Evolutionary conservation across 495 filamentous ascomycete genomes (phyloP).

Genomic region (Antarctomyces pellizariae): DNA sequence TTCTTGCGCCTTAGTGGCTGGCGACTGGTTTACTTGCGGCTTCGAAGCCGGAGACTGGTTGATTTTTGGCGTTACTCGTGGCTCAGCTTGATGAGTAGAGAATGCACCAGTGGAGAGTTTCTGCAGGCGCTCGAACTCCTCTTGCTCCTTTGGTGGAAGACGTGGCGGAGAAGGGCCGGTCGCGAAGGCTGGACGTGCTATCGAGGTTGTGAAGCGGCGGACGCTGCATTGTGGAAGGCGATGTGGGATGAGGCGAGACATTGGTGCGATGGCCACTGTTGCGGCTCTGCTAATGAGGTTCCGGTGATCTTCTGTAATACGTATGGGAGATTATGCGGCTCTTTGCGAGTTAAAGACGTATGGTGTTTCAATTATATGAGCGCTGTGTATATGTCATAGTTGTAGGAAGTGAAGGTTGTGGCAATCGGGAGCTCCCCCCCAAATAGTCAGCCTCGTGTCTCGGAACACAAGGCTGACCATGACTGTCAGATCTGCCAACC

Average conservation of each 20-base stretch:
- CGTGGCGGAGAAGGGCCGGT: slow-evolving; percentile 51
- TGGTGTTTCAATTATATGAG: too few species aligned
- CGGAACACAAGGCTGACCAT: too few species aligned
- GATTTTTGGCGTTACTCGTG: slow-evolving; percentile 10
- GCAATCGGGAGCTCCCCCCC: too few species aligned
- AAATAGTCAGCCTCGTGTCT: too few species aligned
- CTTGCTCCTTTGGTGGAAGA: slow-evolving; percentile 71
- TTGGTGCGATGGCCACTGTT: too few species aligned
- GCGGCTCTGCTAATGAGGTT: too few species aligned
- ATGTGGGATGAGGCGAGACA: slow-evolving; percentile 10
- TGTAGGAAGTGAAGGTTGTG: too few species aligned
- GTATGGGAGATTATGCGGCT: too few species aligned
- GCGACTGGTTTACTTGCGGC: slow-evolving; percentile 16
- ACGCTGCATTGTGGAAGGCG: slow-evolving; percentile 17
- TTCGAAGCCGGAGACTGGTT: slow-evolving; percentile 21
- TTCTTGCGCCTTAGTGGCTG: slow-evolving; percentile 6
- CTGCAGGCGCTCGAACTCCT: slow-evolving; percentile 78
- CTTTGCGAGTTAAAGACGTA: too few species aligned
- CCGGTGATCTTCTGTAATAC: too few species aligned
- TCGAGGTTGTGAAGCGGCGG: slow-evolving; percentile 11
- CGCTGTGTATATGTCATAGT: too few species aligned
- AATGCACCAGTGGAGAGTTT: slow-evolving; percentile 46
- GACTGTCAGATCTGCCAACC: too few species aligned
- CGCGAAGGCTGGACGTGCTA: slow-evolving; percentile 7
- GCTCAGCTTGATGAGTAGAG: slow-evolving; percentile 23